These are phyloP conservation scores for Russula sp. DNA, from an alignment of 768 basidiomycete genomes.

Conservation along the genomic window DNA sequence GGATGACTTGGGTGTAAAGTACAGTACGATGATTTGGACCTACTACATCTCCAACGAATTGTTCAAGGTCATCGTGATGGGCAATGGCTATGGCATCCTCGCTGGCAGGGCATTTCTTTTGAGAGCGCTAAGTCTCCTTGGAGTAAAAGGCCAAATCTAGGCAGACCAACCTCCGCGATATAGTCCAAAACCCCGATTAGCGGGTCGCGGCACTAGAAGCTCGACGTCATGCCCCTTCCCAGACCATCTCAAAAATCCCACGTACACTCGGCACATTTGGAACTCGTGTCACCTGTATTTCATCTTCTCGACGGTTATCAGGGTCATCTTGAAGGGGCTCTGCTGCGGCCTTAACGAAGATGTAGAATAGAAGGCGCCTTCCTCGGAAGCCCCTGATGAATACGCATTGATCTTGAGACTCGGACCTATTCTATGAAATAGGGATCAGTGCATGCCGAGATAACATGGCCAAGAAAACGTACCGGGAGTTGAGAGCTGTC, in stretches of 20 bases:
- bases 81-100: not conserved
- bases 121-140: not conserved
- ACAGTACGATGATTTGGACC: not conserved
- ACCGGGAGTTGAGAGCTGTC: not conserved
- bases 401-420: constrained; percentile 4
- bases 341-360: not conserved
- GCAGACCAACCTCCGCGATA: no score
- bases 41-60: not conserved
- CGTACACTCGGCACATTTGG: not conserved
- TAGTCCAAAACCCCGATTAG: constrained; percentile 3
- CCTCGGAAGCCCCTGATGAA: constrained; percentile 15
- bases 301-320: not conserved
- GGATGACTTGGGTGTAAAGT: not conserved
- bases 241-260: not conserved
- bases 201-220: constrained; percentile 11
- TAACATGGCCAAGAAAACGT: not conserved
- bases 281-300: not conserved
- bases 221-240: not conserved
- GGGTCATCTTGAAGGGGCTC: constrained; percentile 4
- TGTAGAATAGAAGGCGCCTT: constrained; percentile 1
- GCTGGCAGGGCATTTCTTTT: not conserved
- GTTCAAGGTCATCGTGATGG: not conserved
- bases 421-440: no score
- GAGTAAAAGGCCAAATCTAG: no score
- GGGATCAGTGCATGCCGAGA: not conserved